phyloP scores from a whole-genome alignment of 2,329 filamentous ascomycete genomes.

The Colletotrichum navitas region DNA sequence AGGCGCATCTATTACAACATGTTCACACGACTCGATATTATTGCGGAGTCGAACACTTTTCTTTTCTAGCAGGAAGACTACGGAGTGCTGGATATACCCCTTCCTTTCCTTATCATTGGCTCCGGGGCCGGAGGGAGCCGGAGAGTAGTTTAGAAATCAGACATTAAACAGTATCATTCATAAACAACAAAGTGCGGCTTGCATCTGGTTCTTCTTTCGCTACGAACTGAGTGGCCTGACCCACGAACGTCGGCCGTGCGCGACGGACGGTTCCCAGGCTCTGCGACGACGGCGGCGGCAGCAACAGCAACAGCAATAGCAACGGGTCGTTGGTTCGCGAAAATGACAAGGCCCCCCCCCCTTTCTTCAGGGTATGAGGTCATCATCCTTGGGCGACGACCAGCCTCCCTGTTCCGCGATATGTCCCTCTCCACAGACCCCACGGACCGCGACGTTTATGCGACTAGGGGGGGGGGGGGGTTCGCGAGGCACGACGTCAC shows the following conservation, averaged over 20 bases:
- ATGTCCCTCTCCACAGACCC: neutral
- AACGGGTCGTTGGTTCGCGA: neutral
- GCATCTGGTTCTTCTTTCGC: neutral
- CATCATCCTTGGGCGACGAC: neutral
- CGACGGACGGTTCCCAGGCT: no score
- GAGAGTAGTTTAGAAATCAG: constrained; percentile 18
- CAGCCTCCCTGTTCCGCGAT: neutral
- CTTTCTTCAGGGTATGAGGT: neutral
- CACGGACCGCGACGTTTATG: constrained; percentile 4
- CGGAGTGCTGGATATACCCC: constrained; percentile 41
- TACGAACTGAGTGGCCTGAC: neutral
- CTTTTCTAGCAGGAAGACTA: constrained; percentile 28
- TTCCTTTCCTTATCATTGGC: constrained; percentile 32
- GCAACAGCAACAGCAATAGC: no score
- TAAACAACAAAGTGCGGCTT: neutral
- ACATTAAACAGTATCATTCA: constrained; percentile 5
- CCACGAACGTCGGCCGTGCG: neutral
- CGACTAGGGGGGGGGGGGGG: neutral
- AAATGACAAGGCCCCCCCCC: neutral
- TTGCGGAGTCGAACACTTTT: constrained; percentile 23
- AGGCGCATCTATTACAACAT: constrained; percentile 14
- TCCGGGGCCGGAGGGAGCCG: constrained; percentile 1
- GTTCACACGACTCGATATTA: constrained; percentile 24
- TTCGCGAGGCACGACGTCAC: neutral
- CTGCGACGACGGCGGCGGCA: no score